Evolutionary conservation across 768 basidiomycete genomes (phyloP).

Genomic region (Termitomyces heimii): DNA sequence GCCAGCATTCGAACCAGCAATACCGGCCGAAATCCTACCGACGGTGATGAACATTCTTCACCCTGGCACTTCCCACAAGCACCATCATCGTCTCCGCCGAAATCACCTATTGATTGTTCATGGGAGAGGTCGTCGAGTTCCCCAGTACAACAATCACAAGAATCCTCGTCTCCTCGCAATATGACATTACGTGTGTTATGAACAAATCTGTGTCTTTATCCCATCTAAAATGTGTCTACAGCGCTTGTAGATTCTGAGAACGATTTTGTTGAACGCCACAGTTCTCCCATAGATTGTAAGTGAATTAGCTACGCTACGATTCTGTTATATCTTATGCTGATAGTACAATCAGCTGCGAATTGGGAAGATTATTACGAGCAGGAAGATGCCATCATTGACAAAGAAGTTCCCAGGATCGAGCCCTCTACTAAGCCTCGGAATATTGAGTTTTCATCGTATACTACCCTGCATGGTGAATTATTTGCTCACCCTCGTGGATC

Average conservation of each 20-base stretch:
- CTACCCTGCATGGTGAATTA: neutral
- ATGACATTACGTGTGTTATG: neutral
- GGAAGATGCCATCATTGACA: neutral
- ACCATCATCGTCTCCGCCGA: too few species aligned
- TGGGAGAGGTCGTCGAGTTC: neutral
- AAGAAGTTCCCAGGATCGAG: neutral
- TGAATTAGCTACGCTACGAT: neutral
- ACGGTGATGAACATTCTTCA: neutral
- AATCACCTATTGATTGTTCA: neutral
- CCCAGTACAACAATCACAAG: neutral
- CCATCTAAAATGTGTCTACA: neutral
- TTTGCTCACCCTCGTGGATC: neutral
- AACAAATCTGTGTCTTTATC: neutral
- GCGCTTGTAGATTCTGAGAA: neutral
- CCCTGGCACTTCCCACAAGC: neutral
- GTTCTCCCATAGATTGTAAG: neutral
- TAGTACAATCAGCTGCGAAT: neutral
- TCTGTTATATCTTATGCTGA: neutral
- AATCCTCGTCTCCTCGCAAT: neutral
- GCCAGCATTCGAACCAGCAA: neutral
- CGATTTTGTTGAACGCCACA: neutral
- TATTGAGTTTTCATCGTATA: neutral
- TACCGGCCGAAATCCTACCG: neutral
- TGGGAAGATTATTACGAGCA: conserved; percentile 1
- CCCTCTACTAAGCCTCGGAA: neutral